phyloP scores from a whole-genome alignment of 306 rosid species.

The Parietaria judaica region DNA sequence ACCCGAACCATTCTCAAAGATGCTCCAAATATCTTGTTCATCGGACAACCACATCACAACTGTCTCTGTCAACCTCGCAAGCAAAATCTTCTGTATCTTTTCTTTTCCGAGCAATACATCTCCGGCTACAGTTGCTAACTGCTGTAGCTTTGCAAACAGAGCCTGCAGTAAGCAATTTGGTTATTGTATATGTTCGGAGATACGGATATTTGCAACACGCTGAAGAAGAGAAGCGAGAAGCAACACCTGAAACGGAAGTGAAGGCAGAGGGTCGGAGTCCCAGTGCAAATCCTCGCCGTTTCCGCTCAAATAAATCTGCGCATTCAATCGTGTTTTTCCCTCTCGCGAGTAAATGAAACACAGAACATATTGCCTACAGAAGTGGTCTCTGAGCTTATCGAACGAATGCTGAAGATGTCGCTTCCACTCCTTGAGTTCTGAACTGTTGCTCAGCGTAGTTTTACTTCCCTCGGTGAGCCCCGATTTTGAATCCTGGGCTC shows the following conservation, averaged over 20 bases:
- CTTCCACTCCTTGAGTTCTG: conserved; percentile 86
- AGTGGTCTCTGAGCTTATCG: conserved; percentile 93
- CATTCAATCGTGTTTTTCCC: conserved; percentile 79
- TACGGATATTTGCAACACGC: background rate
- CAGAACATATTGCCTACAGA: conserved; percentile 81
- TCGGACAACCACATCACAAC: conserved; percentile 93
- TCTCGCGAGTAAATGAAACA: conserved; percentile 94
- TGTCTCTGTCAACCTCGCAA: conserved; percentile 95
- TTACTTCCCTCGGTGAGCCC: conserved; percentile 37
- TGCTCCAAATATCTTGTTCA: conserved; percentile 94
- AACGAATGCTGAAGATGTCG: conserved; percentile 88
- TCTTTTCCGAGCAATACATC: conserved; percentile 89
- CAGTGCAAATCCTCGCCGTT: conserved; percentile 51
- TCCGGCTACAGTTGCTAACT: conserved; percentile 87
- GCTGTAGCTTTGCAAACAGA: conserved; percentile 82
- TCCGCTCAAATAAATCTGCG: conserved; percentile 62
- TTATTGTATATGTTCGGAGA: background rate
- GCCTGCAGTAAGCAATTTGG: conserved; percentile 47
- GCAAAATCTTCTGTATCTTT: conserved; percentile 85
- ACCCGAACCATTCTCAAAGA: conserved; percentile 63
- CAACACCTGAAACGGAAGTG: conserved; percentile 95
- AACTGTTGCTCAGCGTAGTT: conserved; percentile 40
- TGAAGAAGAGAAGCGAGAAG: conserved; percentile 18
- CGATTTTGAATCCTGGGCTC: conserved; percentile 41
- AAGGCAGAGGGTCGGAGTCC: conserved; percentile 70